A percentile compares a stretch with the other conserved stretches of the same genome.
phyloP scores from a whole-genome alignment of 2,329 filamentous ascomycete genomes.

The Epichloe festucae region DNA sequence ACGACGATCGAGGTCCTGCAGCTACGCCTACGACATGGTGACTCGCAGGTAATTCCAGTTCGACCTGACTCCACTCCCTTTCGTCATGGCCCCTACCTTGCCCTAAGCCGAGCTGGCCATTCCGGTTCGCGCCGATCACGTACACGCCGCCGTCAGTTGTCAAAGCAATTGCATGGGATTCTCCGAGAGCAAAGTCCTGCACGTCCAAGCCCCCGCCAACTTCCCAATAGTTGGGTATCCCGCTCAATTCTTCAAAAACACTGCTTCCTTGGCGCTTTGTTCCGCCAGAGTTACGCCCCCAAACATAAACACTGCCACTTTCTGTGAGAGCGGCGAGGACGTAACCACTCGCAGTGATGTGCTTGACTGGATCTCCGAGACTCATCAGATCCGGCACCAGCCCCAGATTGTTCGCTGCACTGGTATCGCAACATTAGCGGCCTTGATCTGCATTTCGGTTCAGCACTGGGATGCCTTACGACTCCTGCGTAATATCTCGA shows the following conservation, averaged over 20 bases:
- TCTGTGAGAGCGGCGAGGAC: conserved; percentile 43
- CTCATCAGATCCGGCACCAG: conserved; percentile 35
- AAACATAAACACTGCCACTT: conserved; percentile 46
- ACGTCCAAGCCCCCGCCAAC: conserved; percentile 38
- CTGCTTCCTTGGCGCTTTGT: conserved; percentile 7
- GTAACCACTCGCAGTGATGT: conserved; percentile 44
- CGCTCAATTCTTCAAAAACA: conserved; percentile 17
- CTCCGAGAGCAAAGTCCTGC: conserved; percentile 43
- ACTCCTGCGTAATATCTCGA: conserved; percentile 27
- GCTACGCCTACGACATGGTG: conserved; percentile 27
- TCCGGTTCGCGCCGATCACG: conserved; percentile 41
- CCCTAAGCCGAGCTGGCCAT: conserved; percentile 45
- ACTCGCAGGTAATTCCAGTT: conserved; percentile 14
- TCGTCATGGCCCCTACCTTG: conserved; percentile 6
- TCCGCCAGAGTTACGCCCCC: conserved; percentile 31
- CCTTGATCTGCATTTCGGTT: background rate
- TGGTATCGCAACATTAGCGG: conserved; percentile 11
- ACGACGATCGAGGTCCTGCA: conserved; percentile 37
- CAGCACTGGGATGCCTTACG: conserved; percentile 15
- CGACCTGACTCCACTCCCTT: conserved; percentile 24
- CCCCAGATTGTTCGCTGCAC: conserved; percentile 32
- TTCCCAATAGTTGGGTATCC: conserved; percentile 30
- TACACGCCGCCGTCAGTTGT: conserved; percentile 36
- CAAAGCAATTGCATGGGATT: conserved; percentile 44
- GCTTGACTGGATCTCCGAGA: conserved; percentile 37